These are phyloP conservation scores for Coemansia sp. DNA, from an alignment of 192 early-diverging fungal genomes.

Conservation along the genomic window DNA sequence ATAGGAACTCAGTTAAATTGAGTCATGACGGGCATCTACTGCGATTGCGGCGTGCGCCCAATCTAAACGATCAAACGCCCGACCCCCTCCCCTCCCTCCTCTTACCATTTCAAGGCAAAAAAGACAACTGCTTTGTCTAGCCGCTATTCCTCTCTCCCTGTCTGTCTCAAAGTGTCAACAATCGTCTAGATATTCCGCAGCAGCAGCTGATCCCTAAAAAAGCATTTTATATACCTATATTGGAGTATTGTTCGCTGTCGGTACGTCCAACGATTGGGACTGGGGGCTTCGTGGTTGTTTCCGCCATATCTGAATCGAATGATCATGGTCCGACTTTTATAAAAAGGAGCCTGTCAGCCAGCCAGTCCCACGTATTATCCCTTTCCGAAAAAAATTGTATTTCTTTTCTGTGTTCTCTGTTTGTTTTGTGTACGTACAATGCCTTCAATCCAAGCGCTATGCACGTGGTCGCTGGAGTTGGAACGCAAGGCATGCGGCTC, in stretches of 20 bases:
- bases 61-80: slow-evolving; percentile 1
- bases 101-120: background rate
- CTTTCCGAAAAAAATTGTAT: background rate
- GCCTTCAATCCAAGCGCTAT: background rate
- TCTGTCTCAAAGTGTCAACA: background rate
- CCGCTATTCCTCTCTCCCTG: background rate
- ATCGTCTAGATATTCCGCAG: slow-evolving; percentile 5
- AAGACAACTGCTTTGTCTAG: background rate
- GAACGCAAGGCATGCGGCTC: slow-evolving; percentile 1
- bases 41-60: background rate
- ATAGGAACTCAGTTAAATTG: slow-evolving; percentile 1
- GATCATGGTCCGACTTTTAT: background rate
- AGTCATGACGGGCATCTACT: background rate
- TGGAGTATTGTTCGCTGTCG: background rate
- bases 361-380: background rate
- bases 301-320: background rate
- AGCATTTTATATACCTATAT: background rate
- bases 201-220: slow-evolving; percentile 5
- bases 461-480: slow-evolving; percentile 7
- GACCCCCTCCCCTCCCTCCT: background rate
- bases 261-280: background rate
- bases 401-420: background rate
- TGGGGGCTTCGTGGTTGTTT: background rate
- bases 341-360: background rate
- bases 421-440: slow-evolving; percentile 13